A percentile compares a stretch with the other conserved stretches of the same genome.
These are phyloP conservation scores for Lecanicillium sp. DNA, from an alignment of 2,329 filamentous ascomycete genomes.

Conservation along the genomic window DNA sequence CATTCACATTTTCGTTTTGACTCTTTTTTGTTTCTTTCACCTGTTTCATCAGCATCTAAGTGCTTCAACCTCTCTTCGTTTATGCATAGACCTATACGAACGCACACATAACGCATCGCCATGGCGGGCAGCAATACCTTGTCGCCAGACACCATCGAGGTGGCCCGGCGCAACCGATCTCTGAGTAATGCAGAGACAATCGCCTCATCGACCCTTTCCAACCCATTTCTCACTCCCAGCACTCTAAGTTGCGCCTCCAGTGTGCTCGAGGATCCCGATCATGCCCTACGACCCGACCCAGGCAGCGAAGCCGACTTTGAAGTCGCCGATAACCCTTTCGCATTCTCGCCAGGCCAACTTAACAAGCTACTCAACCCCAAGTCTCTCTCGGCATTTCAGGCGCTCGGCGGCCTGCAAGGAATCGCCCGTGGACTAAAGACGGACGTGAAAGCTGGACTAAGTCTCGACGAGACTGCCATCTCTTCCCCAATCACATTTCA, in stretches of 20 bases:
- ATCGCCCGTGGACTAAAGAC: constrained; percentile 69
- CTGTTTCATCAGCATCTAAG: background rate
- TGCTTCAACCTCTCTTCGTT: background rate
- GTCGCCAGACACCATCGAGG: constrained; percentile 11
- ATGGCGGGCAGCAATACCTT: constrained; percentile 11
- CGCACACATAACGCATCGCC: background rate
- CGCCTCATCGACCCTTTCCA: constrained; percentile 17
- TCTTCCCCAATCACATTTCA: constrained; percentile 64
- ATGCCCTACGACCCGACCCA: constrained; percentile 62
- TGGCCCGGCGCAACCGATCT: constrained; percentile 13
- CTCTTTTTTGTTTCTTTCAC: background rate
- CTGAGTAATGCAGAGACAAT: constrained; percentile 18
- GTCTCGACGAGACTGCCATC: constrained; percentile 59
- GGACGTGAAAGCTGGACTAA: constrained; percentile 58
- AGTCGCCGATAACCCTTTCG: constrained; percentile 63
- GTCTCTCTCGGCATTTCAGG: constrained; percentile 66
- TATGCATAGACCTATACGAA: background rate
- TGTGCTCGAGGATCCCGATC: constrained; percentile 31
- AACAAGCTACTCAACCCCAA: constrained; percentile 78
- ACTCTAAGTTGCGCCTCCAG: constrained; percentile 16
- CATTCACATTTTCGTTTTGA: background rate
- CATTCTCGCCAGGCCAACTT: constrained; percentile 65
- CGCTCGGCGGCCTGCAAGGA: constrained; percentile 65
- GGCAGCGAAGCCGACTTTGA: constrained; percentile 65
- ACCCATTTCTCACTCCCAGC: constrained; percentile 22